Percentiles rank a stretch among this genome's conserved stretches.
These are phyloP conservation scores for Allantophomopsis lycopodina DNA, from an alignment of 2,329 filamentous ascomycete genomes.

Conservation along the genomic window DNA sequence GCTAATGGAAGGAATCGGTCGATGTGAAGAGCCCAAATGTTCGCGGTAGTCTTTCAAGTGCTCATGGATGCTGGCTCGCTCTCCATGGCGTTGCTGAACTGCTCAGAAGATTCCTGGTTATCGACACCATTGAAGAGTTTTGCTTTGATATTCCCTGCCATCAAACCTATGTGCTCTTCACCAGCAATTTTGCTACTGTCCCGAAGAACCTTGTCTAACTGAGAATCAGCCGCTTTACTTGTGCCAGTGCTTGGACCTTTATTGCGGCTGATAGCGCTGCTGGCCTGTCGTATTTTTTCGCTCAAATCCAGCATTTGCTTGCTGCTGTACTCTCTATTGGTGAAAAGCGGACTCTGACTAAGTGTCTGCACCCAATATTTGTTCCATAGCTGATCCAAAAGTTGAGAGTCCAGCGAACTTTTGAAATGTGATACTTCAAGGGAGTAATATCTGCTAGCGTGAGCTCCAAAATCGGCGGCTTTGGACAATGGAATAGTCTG, in stretches of 20 bases:
- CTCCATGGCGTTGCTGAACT: conserved; percentile 1
- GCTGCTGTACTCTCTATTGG: conserved; percentile 84
- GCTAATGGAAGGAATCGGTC: no score
- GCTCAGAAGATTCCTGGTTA: conserved; percentile 5
- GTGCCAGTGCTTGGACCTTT: conserved; percentile 10
- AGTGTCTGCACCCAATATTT: conserved; percentile 98
- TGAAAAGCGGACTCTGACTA: conserved; percentile 78
- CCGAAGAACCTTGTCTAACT: conserved; percentile 37
- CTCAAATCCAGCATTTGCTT: conserved; percentile 86
- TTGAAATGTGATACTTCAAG: conserved; percentile 92
- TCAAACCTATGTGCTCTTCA: conserved; percentile 30
- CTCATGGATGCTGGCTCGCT: no score
- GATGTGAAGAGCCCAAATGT: no score
- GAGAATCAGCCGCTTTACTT: conserved; percentile 23
- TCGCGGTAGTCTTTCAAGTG: no score
- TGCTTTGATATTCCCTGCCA: conserved; percentile 32
- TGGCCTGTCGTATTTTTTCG: conserved; percentile 63
- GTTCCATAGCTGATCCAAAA: conserved; percentile 89
- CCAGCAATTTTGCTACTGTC: conserved; percentile 42
- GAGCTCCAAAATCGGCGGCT: conserved; percentile 89
- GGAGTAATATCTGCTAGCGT: conserved; percentile 80
- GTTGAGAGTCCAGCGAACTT: conserved; percentile 72
- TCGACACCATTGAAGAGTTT: conserved; percentile 27
- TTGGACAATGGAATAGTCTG: conserved; percentile 83
- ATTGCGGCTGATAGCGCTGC: conserved; percentile 22